Evolutionary conservation across 768 basidiomycete species (phyloP).

Genomic region (Leucocoprinus birnbaumii): DNA sequence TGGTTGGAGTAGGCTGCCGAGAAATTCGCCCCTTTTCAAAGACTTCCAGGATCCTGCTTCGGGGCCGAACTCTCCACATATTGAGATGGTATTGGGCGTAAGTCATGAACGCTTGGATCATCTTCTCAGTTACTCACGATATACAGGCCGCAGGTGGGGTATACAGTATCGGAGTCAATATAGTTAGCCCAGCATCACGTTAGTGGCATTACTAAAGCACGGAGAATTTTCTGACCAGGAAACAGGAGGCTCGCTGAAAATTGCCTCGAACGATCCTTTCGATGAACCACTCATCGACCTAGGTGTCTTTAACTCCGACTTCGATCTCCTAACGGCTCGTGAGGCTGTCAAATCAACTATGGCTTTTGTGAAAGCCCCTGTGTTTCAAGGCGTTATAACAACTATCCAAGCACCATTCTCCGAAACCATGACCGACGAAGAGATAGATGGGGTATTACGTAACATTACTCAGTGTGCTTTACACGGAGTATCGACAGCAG

Average conservation of each 20-base stretch:
- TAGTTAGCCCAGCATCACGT: conserved; percentile 28
- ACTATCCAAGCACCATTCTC: conserved; percentile 9
- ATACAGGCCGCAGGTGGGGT: conserved; percentile 18
- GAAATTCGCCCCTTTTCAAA: conserved; percentile 5
- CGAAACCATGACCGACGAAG: conserved; percentile 9
- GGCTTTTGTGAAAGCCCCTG: conserved; percentile 18
- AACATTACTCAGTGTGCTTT: conserved; percentile 18
- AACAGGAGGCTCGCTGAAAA: conserved; percentile 18
- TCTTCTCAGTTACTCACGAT: background rate
- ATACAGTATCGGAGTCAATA: conserved; percentile 16
- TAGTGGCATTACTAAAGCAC: background rate
- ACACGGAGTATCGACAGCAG: conserved; percentile 31
- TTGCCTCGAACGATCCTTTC: conserved; percentile 22
- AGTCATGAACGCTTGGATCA: background rate
- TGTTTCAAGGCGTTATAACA: conserved; percentile 16
- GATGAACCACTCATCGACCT: conserved; percentile 20
- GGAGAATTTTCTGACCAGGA: background rate
- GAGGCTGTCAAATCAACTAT: conserved; percentile 16
- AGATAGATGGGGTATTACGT: conserved; percentile 18
- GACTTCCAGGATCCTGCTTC: conserved; percentile 11
- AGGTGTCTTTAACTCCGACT: conserved; percentile 11
- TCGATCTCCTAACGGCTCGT: conserved; percentile 16
- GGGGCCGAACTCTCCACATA: conserved; percentile 13
- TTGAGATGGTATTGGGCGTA: conserved; percentile 9
- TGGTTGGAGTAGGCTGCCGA: conserved; percentile 9